phyloP scores from a whole-genome alignment of 257 asterid species.

The Nicotiana obtusifolia region DNA sequence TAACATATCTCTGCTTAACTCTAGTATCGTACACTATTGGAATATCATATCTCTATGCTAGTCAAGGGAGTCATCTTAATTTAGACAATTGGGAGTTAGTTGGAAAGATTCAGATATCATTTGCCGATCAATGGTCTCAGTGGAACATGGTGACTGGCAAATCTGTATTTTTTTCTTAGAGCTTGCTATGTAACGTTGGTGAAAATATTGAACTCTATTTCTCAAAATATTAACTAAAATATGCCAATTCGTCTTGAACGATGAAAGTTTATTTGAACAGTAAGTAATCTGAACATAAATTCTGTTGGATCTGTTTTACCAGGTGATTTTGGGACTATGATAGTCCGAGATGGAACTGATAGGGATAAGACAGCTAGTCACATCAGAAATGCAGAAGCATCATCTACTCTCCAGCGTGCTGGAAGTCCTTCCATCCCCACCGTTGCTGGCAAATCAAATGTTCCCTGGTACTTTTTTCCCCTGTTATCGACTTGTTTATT shows the following conservation, averaged over 20 bases:
- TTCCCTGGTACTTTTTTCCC: conserved; percentile 40
- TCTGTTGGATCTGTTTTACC: conserved; percentile 17
- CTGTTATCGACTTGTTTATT: background rate
- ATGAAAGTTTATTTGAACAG: background rate
- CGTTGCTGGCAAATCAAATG: conserved; percentile 40
- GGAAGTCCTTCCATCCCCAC: conserved; percentile 40
- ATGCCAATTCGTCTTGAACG: background rate
- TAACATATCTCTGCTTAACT: background rate
- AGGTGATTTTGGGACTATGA: conserved; percentile 90
- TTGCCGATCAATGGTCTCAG: background rate
- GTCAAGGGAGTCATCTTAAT: background rate
- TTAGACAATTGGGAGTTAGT: background rate
- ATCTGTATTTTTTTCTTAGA: background rate
- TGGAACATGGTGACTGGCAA: background rate
- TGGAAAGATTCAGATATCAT: background rate
- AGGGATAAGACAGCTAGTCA: conserved; percentile 31
- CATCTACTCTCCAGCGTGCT: conserved; percentile 34
- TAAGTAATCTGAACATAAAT: background rate
- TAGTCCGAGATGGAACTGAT: conserved; percentile 57
- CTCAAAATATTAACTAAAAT: background rate
- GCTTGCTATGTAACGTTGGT: background rate
- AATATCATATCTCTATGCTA: background rate
- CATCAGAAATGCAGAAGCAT: conserved; percentile 33
- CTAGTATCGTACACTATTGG: background rate
- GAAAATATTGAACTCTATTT: background rate